Percentiles rank a stretch among this genome's conserved stretches.
Conservation (phyloP, 371 early-diverging fungal genomes). For the Rhizopus microsporus region DNA sequence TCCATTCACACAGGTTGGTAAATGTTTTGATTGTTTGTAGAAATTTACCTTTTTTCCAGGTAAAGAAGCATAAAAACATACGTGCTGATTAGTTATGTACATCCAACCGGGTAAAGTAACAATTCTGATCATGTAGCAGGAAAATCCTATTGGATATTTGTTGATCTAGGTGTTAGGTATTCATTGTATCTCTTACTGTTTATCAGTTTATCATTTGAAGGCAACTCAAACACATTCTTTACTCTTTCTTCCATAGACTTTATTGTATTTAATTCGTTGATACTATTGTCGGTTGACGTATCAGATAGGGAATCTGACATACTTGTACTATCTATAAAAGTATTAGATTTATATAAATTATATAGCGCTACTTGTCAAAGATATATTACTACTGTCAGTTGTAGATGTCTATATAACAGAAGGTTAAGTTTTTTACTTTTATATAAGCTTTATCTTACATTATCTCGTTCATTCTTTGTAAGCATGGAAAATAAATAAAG, state of each 20-base stretch:
- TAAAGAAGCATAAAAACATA: slow-evolving; percentile 75
- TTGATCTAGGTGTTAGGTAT: neutral
- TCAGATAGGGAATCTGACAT: no score
- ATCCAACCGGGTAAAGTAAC: slow-evolving; percentile 73
- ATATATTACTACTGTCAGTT: no score
- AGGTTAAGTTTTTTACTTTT: no score
- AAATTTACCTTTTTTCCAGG: slow-evolving; percentile 47
- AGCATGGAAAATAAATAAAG: no score
- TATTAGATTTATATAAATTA: no score
- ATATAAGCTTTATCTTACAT: no score
- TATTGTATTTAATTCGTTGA: no score
- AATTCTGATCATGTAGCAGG: slow-evolving; percentile 69
- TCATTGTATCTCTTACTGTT: slow-evolving; percentile 13
- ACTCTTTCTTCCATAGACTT: slow-evolving; percentile 14
- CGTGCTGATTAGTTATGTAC: slow-evolving; percentile 62
- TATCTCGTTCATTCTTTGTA: no score
- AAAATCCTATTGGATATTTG: slow-evolving; percentile 52
- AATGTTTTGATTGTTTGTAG: neutral
- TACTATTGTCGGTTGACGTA: no score
- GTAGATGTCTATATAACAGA: no score
- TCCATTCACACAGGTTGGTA: neutral
- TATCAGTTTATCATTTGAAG: slow-evolving; percentile 13
- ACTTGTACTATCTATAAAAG: no score
- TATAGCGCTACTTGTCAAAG: no score
- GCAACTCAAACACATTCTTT: slow-evolving; percentile 20